These are phyloP conservation scores for Apiospora marii DNA, from an alignment of 2,329 filamentous ascomycete species.

Conservation along the genomic window DNA sequence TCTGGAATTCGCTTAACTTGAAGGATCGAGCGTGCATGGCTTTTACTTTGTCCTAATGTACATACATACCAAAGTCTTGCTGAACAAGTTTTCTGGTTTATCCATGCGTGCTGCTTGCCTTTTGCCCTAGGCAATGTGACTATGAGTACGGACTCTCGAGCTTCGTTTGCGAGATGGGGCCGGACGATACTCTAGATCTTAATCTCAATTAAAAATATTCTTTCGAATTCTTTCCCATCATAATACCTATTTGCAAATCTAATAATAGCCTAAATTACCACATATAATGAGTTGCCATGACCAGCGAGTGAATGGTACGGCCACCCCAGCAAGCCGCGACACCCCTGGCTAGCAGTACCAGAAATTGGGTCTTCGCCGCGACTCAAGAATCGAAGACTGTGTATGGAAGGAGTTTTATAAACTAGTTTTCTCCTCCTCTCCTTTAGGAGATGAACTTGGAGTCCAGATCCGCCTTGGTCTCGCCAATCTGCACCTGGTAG, in stretches of 20 bases:
- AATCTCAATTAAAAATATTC: neutral
- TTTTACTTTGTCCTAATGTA: neutral
- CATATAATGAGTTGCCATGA: neutral
- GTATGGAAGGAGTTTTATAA: neutral
- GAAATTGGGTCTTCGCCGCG: neutral
- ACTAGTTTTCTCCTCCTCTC: neutral
- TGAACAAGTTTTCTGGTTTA: neutral
- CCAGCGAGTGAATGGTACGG: neutral
- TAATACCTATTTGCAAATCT: neutral
- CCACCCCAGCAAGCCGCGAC: neutral
- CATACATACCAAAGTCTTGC: neutral
- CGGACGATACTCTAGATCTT: neutral
- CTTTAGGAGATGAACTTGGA: neutral
- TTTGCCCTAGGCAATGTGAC: neutral
- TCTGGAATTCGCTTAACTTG: neutral
- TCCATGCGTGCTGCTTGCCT: neutral
- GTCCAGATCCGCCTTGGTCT: slow-evolving; percentile 23
- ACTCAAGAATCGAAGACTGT: slow-evolving; percentile 1
- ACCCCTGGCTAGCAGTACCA: neutral
- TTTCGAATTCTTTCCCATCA: too few species aligned
- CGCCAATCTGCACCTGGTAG: slow-evolving; percentile 33
- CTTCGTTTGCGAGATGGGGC: neutral
- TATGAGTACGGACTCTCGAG: neutral
- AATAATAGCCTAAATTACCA: neutral
- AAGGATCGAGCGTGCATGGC: neutral